Conservation (phyloP, 2,329 filamentous ascomycete genomes). For the Trichoderma endophyticum region DNA sequence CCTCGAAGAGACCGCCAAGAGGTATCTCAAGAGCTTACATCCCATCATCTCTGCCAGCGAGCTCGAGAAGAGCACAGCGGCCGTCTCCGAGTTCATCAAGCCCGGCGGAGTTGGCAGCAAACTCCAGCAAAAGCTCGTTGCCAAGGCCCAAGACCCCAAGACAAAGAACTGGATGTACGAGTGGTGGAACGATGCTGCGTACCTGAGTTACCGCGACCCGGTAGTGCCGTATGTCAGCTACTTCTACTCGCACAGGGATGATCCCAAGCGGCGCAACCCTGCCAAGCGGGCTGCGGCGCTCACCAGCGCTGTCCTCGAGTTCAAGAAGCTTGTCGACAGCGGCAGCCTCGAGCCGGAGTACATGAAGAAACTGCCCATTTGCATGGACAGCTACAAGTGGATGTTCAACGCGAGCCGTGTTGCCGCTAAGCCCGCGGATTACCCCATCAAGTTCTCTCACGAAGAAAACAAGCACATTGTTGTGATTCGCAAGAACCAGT, state of each 20-base stretch:
- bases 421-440: conserved; percentile 75
- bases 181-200: conserved; percentile 97
- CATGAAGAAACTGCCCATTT: conserved; percentile 96
- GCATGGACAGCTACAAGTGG: conserved; percentile 97
- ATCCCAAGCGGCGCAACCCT: conserved; percentile 80
- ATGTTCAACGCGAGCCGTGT: conserved; percentile 97
- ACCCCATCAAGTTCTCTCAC: conserved; percentile 74
- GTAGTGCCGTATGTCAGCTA: conserved; percentile 98
- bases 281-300: conserved; percentile 91
- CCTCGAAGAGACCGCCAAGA: conserved; percentile 75
- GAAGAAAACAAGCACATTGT: conserved; percentile 82
- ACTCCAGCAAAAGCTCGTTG: conserved; percentile 84
- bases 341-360: conserved; percentile 91
- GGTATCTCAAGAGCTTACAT: conserved; percentile 77
- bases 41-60: conserved; percentile 68
- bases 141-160: conserved; percentile 73
- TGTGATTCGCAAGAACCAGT: conserved; percentile 91
- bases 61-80: conserved; percentile 71
- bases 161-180: conserved; percentile 93
- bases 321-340: conserved; percentile 86
- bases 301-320: conserved; percentile 79
- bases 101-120: conserved; percentile 79
- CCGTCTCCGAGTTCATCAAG: conserved; percentile 82
- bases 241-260: conserved; percentile 98
- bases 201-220: conserved; percentile 89